These are phyloP conservation scores for Asclepias syriaca DNA, from an alignment of 257 asterid genomes.

Conservation along the genomic window DNA sequence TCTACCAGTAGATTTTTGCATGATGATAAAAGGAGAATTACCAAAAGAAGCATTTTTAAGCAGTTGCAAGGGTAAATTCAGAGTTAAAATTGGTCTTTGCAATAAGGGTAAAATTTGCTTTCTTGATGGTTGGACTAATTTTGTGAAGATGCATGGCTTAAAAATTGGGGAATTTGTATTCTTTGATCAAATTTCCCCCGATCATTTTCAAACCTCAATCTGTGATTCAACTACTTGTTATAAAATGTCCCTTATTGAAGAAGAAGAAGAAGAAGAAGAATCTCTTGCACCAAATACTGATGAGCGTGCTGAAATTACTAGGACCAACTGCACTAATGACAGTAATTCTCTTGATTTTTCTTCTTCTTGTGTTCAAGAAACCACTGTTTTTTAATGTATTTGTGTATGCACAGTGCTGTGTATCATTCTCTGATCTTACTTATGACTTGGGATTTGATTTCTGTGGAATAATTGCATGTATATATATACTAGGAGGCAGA, in stretches of 20 bases:
- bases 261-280: not conserved
- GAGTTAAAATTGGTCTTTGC: constrained; percentile 9
- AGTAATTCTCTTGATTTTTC: not conserved
- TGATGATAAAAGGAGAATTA: constrained; percentile 1
- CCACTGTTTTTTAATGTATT: not conserved
- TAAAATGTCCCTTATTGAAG: constrained; percentile 10
- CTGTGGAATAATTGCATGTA: not conserved
- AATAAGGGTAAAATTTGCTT: constrained; percentile 2
- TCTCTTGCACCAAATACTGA: not conserved
- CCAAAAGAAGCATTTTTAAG: constrained; percentile 12
- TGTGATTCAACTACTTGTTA: constrained; percentile 23
- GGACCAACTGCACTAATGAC: not conserved
- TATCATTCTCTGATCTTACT: not conserved
- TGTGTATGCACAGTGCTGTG: not conserved
- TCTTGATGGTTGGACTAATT: constrained; percentile 20
- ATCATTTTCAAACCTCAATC: constrained; percentile 16
- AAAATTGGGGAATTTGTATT: constrained; percentile 20
- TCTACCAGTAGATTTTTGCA: constrained; percentile 14
- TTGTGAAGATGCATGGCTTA: constrained; percentile 21
- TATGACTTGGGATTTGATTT: not conserved
- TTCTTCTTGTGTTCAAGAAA: not conserved
- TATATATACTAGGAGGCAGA: constrained; percentile 1
- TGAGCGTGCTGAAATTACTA: not conserved
- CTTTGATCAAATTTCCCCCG: constrained; percentile 16
- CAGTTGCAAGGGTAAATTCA: constrained; percentile 20